A percentile compares a stretch with the other conserved stretches of the same genome.
Conservation (phyloP, 352 stramenopile genomes). For the Phytophthora cajani region DNA sequence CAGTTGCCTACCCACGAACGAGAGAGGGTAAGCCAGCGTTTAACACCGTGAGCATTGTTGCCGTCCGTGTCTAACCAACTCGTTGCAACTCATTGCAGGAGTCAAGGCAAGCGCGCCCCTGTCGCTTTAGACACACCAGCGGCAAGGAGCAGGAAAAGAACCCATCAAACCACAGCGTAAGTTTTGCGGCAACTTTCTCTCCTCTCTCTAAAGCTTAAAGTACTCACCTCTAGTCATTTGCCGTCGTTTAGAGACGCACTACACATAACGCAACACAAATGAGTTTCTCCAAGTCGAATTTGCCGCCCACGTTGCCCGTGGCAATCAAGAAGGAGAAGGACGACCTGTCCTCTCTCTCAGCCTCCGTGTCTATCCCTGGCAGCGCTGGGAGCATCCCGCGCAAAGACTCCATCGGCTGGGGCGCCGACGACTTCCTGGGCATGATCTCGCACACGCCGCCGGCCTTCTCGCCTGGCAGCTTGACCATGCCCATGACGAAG, state of each 20-base stretch:
- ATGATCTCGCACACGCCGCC: constrained; percentile 92
- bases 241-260: constrained; percentile 17
- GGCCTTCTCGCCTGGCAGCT: constrained; percentile 90
- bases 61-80: neutral
- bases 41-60: neutral
- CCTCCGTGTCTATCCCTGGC: constrained; percentile 43
- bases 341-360: constrained; percentile 27
- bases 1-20: constrained; percentile 5
- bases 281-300: constrained; percentile 54
- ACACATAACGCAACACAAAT: constrained; percentile 7
- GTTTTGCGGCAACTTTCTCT: neutral
- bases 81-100: constrained; percentile 5
- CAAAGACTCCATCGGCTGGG: constrained; percentile 87
- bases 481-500: constrained; percentile 91
- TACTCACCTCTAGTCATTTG: constrained; percentile 12
- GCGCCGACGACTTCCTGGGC: constrained; percentile 83
- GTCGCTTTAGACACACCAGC: constrained; percentile 32
- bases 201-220: neutral
- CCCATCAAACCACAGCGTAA: constrained; percentile 3
- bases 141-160: neutral
- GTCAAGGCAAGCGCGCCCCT: constrained; percentile 22
- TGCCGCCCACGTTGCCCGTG: constrained; percentile 72
- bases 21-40: neutral
- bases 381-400: constrained; percentile 46
- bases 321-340: constrained; percentile 77